These are phyloP conservation scores for Aspergillus nidulans DNA, from an alignment of 495 filamentous ascomycete species.

Conservation along the genomic window DNA sequence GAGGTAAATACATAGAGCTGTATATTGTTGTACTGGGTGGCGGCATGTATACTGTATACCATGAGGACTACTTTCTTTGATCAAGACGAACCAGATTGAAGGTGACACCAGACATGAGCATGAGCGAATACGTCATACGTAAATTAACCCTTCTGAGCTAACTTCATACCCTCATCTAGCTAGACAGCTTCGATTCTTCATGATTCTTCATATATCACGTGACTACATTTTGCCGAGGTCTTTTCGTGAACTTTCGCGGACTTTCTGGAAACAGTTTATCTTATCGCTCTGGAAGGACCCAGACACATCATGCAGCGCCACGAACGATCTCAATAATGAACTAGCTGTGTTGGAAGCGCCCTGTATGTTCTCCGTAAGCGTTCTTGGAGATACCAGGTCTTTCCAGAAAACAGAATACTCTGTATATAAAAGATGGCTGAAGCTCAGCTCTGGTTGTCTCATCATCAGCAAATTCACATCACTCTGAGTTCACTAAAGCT, in stretches of 20 bases:
- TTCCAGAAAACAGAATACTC: constrained; percentile 9
- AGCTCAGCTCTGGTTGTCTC: neutral
- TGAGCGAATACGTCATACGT: no score
- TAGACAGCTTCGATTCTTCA: no score
- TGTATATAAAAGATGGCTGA: constrained; percentile 13
- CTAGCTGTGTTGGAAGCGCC: neutral
- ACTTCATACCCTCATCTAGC: no score
- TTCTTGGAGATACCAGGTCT: neutral
- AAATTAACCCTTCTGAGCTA: no score
- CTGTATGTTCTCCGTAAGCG: neutral
- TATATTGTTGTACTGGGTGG: no score
- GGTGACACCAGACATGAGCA: no score
- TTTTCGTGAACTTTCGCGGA: constrained; percentile 9
- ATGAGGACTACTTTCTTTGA: no score
- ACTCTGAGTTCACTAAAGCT: constrained; percentile 1
- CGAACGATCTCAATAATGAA: neutral
- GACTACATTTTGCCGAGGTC: constrained; percentile 3
- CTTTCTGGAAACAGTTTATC: constrained; percentile 9
- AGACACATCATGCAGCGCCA: neutral
- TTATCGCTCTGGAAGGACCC: constrained; percentile 9
- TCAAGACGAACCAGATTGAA: no score
- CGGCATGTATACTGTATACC: no score
- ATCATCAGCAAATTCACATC: neutral
- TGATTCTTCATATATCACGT: neutral
- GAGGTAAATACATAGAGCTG: no score